phyloP scores from a whole-genome alignment of 108 stramenopile species.

The Mediolabrus comicus region DNA sequence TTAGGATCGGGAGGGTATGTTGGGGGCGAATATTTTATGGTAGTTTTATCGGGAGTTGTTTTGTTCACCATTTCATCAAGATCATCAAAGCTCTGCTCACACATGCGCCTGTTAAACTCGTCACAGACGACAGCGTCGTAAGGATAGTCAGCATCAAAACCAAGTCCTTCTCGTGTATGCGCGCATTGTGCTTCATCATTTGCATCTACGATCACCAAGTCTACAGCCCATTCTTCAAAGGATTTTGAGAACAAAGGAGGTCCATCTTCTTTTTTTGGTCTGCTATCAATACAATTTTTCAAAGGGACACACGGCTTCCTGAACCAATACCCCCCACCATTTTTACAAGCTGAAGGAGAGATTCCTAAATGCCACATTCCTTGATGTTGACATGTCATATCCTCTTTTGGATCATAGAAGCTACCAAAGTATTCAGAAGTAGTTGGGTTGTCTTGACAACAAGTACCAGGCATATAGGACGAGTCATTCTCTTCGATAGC shows the following conservation, averaged over 20 bases:
- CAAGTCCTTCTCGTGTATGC: not conserved
- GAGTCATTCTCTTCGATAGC: not conserved
- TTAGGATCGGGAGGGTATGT: no score
- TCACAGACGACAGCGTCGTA: not conserved
- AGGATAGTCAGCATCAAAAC: not conserved
- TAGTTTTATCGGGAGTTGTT: no score
- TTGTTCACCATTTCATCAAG: no score
- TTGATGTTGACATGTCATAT: not conserved
- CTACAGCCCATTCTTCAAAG: not conserved
- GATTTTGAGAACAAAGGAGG: not conserved
- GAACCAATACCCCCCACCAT: not conserved
- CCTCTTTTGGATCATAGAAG: no score
- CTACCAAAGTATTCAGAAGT: no score
- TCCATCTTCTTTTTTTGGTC: not conserved
- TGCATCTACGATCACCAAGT: not conserved
- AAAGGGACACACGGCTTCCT: not conserved
- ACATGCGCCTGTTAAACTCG: not conserved
- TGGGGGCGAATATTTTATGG: no score
- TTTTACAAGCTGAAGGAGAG: not conserved
- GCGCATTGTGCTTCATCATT: not conserved
- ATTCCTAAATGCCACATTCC: not conserved
- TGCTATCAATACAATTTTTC: not conserved
- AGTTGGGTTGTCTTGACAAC: not conserved
- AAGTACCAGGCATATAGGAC: not conserved
- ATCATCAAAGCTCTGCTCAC: no score